Evolutionary conservation across 176 grass and related monocot genomes (phyloP), one percentile per base, ranked within the genome.

Genomic region (Aegilops bicornis): DNA sequence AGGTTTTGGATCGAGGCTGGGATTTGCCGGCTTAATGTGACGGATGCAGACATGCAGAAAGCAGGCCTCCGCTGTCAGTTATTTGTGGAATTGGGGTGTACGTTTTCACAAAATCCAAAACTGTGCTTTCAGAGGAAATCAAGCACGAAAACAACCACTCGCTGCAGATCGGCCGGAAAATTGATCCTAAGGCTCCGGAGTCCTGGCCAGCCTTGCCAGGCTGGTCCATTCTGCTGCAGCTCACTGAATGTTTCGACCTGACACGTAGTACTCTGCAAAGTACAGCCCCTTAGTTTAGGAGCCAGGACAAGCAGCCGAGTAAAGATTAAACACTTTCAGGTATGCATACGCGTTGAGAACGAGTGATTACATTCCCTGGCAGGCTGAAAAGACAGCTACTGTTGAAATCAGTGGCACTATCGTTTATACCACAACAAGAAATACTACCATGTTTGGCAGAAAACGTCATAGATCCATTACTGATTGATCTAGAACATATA

Each of bases 111-210:
- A 42, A 42, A 39, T 64, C 43, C 72, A 56, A 54, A 30, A 64
- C 81, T 30, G 24, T 63, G 64, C 52, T 64, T 72, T 78, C 1
- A 6, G 35, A 82, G 71, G 64, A 45, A 72, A 77, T 23, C 11
- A 40, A 73, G 2, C 68, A 45, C 42, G 42, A 45, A 45, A 62
- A 10, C 27, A 52, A 45, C 42, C 39, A 73, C 74, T 47, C 43
- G 67, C 59, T 58, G 33, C 33, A 47, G 64, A 73, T 67, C 43
- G n/a, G 80, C 89, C 80, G 60, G 75, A 42, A 83, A 87, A 83
- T 11, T 42, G 10, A n/a, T 58, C 74, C 66, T 16, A 79, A 58
- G 10, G 54, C 17, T 64, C 39, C 27, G 70, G 79, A 78, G 23
- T 69, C 36, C 37, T 37, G 19, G 50, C 15, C 62, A 69, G 24